Evolutionary conservation across 352 stramenopile species (phyloP), one percentile per base, ranked within the genome.

Genomic region (Phytophthora idaei): DNA sequence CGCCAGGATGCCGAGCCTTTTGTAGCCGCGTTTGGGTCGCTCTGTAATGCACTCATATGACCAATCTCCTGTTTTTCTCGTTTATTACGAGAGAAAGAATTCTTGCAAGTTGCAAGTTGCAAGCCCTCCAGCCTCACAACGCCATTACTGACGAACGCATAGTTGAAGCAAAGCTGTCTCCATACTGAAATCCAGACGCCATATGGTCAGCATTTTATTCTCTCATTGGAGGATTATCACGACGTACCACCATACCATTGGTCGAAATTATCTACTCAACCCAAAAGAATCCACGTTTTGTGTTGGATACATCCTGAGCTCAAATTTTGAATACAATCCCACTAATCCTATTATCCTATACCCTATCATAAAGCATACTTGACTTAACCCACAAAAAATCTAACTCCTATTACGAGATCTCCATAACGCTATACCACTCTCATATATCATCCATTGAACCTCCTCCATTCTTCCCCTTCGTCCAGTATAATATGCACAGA

Each of bases 111-210:
- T 21, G 17, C 17, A 21, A 21, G 17, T 21, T 21, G 17, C 17
- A 21, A 21, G 17, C 17, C 17, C 17, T 21, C 17, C 10, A 39
- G 8, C 34, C 34, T 39, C 39, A 25, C 39, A 45, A 25, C 46
- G 27, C 9, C 27, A 52, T 36, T 52, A 52, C 46, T 63, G 12
- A 57, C 27, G 39, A 53, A 52, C 45, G 32, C 44, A 8, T 39
- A 54, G 21, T 64, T 64, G 57, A 64, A 59, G 34, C 34, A 39
- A 53, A 37, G 25, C 5, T 44, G 55, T 61, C 47, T 66, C 57
- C 49, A 62, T 67, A 62, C 57, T 63, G 45, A 61, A 71, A 66
- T 61, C 63, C 56, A 61, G 56, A 61, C 15, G 15, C 29, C 59
- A 74, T 65, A 49, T 73, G 65, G 37, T 39, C 52, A 12, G 27